Percentiles rank a stretch among this genome's conserved stretches.
Conservation (phyloP, 2,329 filamentous ascomycete species). For the Plectosphaerella cucumerina region DNA sequence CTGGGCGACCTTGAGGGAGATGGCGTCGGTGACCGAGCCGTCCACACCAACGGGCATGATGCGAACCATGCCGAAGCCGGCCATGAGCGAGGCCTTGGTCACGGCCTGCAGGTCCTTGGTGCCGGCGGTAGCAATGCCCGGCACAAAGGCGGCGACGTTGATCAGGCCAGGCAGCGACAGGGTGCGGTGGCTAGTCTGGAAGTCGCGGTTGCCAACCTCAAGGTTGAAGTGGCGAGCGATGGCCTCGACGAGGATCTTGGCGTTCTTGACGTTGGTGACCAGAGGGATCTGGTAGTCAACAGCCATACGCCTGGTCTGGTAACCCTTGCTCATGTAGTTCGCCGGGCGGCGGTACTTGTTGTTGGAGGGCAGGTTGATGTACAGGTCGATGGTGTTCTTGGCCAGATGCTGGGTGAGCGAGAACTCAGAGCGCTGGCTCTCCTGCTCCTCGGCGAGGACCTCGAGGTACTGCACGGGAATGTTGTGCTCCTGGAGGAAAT, state of each 20-base stretch:
- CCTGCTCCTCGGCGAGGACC: slow-evolving; percentile 71
- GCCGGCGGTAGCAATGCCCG: slow-evolving; percentile 60
- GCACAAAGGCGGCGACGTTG: slow-evolving; percentile 77
- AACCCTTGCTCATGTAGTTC: slow-evolving; percentile 98
- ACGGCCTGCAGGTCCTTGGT: slow-evolving; percentile 66
- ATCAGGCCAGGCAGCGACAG: slow-evolving; percentile 70
- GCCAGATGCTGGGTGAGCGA: slow-evolving; percentile 94
- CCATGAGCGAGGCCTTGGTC: slow-evolving; percentile 68
- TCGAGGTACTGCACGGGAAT: slow-evolving; percentile 93
- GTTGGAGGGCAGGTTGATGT: slow-evolving; percentile 98
- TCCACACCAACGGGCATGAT: slow-evolving; percentile 73
- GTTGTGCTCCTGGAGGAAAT: slow-evolving; percentile 91
- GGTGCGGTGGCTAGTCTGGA: slow-evolving; percentile 82
- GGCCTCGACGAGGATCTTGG: slow-evolving; percentile 93
- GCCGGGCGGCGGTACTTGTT: slow-evolving; percentile 95
- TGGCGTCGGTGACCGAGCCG: slow-evolving; percentile 67
- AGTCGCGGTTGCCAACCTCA: slow-evolving; percentile 78
- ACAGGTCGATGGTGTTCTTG: slow-evolving; percentile 96
- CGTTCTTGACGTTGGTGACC: slow-evolving; percentile 98
- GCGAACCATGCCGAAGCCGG: slow-evolving; percentile 77
- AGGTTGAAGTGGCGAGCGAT: slow-evolving; percentile 86
- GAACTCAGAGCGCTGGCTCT: slow-evolving; percentile 90
- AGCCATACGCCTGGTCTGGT: slow-evolving; percentile 94
- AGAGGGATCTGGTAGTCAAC: slow-evolving; percentile 96
- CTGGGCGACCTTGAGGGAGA: slow-evolving; percentile 67